These are phyloP conservation scores for Dryadomyces quercus-mongolicae DNA, from an alignment of 2,329 filamentous ascomycete genomes.

Conservation along the genomic window DNA sequence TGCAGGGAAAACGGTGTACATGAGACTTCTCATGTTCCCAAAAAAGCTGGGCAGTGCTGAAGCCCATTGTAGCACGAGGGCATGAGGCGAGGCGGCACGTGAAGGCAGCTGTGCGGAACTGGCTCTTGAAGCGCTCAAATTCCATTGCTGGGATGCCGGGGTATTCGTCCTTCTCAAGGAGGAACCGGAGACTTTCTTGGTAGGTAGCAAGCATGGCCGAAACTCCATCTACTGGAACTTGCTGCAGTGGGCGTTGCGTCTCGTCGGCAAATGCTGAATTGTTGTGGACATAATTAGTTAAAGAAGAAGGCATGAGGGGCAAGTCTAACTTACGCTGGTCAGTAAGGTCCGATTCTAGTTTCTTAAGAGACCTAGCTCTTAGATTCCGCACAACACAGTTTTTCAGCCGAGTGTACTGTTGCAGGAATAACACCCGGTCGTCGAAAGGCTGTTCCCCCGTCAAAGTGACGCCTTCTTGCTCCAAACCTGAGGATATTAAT, in stretches of 20 bases:
- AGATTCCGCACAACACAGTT: neutral
- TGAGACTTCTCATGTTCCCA: slow-evolving; percentile 4
- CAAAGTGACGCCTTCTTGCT: neutral
- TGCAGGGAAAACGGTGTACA: slow-evolving; percentile 1
- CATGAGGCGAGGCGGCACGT: slow-evolving; percentile 3
- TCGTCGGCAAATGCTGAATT: no score
- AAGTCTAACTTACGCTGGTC: no score
- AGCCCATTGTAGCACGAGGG: slow-evolving; percentile 2
- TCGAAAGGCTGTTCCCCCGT: slow-evolving; percentile 13
- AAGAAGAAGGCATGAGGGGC: no score
- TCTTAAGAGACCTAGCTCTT: neutral
- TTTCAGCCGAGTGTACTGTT: neutral
- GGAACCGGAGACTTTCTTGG: neutral
- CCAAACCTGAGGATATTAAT: neutral
- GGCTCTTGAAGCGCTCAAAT: slow-evolving; percentile 5
- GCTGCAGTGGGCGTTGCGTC: no score
- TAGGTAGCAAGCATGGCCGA: neutral
- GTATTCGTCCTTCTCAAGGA: neutral
- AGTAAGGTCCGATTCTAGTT: neutral
- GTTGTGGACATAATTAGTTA: no score
- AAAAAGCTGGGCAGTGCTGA: neutral
- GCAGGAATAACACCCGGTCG: slow-evolving; percentile 7
- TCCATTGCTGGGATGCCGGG: neutral
- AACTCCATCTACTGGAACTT: neutral
- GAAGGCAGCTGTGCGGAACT: slow-evolving; percentile 1